A percentile compares a stretch with the other conserved stretches of the same genome.
Conservation (phyloP, 345 rosid species). For the Brassica carinata region DNA sequence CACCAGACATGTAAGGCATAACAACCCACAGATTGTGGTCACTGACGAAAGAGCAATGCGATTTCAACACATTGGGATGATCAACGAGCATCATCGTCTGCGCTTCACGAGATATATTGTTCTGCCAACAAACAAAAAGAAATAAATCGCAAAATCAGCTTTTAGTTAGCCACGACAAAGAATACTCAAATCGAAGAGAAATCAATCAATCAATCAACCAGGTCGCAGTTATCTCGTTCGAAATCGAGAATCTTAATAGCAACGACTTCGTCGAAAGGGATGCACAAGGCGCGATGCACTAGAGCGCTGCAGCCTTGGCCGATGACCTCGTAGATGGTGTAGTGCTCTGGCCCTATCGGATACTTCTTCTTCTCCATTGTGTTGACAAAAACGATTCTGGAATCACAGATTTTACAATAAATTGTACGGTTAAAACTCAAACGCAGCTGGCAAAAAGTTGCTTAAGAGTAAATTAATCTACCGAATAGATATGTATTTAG, state of each 20-base stretch:
- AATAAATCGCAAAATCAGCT: neutral
- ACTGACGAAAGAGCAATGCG: conserved; percentile 90
- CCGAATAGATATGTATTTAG: neutral
- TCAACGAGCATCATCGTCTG: conserved; percentile 94
- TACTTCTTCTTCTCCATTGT: conserved; percentile 86
- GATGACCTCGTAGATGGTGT: conserved; percentile 70
- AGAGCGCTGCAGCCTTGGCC: conserved; percentile 95
- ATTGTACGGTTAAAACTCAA: conserved; percentile 4
- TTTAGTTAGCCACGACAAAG: neutral
- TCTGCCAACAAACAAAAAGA: conserved; percentile 41
- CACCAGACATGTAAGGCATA: conserved; percentile 99
- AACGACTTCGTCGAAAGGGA: conserved; percentile 70
- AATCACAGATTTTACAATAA: neutral
- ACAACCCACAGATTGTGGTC: conserved; percentile 95
- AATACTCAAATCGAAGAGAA: too few species aligned
- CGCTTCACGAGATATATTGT: conserved; percentile 83
- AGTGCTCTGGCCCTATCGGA: conserved; percentile 82
- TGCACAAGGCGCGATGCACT: conserved; percentile 81
- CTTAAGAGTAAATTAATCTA: neutral
- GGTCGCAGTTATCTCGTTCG: conserved; percentile 81
- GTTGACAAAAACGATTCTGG: neutral
- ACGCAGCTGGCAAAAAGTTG: conserved; percentile 26
- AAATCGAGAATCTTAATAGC: conserved; percentile 97
- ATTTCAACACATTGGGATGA: conserved; percentile 90
- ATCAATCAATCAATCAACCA: too few species aligned